Base-by-base conservation (phyloP, 345 rosid species). In the Tarenaya hassleriana region DNA sequence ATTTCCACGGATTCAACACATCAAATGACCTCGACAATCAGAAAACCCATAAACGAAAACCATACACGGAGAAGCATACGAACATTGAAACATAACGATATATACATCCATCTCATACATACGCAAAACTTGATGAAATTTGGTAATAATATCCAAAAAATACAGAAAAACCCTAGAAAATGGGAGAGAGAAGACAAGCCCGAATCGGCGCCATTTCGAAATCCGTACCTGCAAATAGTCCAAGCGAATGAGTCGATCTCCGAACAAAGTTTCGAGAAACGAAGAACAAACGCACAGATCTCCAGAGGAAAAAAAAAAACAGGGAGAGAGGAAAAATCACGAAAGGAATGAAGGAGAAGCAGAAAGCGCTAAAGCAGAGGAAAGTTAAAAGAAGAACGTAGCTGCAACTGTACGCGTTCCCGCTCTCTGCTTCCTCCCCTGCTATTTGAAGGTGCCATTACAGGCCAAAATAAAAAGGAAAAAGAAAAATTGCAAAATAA, bases 401-500 rank as follows among this genome's bases (percentile, higher is more conserved):
- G 59, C 64, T 58, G 60, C 55, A 55, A 60, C 51, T 44, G 62
- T 47, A 56, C 52, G 61, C 16, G 69, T 70, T 77, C 79, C 81
- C 76, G 77, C 80, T 74, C 64, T 52, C 60, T 47, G 33, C 14
- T 41, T 69, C 34, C 32, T 49, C 19, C 63, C 57, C 63, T 58
- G 69, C 69, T 65, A 65, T 65, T 65, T 65, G 64, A 65, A 65
- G 69, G 11, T 55, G 46, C 71, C 55, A 53, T 71, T 68, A 56
- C 41, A 6, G 15, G 38, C 20, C 16, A 21, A 7, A 19, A 3
- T 34, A 44, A 12, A 14, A 8, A n/a, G 50, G 4, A 27, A 37
- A 24, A 0, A 7, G 14, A 27, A 14, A 40, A 38, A 41, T 10
- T 21, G 4, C 19, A 31, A 41, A 33, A 16, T 12, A 16, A 41